Percentiles rank a stretch among this genome's conserved stretches.
Conservation (phyloP, 1,284 basidiomycete genomes). For the Agaricales sp. region DNA sequence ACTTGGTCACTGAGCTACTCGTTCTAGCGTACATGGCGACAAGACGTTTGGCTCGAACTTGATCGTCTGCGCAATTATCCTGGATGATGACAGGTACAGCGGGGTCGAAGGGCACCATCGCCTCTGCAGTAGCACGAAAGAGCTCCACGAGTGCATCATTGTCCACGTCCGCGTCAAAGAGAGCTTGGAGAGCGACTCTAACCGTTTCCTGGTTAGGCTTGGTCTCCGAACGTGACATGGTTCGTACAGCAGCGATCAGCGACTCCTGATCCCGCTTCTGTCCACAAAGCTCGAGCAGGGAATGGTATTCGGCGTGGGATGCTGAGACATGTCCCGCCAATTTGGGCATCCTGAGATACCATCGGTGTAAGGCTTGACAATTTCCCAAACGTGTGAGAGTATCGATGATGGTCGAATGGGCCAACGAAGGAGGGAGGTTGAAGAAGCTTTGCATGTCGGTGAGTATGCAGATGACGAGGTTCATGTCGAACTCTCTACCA, state of each 20-base stretch:
- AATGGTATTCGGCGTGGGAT: constrained; percentile 42
- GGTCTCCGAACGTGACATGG: constrained; percentile 34
- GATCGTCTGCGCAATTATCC: not conserved
- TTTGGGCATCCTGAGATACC: constrained; percentile 38
- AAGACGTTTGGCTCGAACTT: not conserved
- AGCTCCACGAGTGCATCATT: constrained; percentile 23
- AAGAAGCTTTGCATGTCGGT: constrained; percentile 33
- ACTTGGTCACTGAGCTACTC: not conserved
- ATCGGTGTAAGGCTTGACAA: constrained; percentile 29
- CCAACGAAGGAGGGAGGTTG: constrained; percentile 27
- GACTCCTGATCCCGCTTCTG: constrained; percentile 24
- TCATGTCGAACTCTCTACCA: constrained; percentile 35
- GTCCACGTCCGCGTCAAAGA: constrained; percentile 23
- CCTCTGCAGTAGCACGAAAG: constrained; percentile 30
- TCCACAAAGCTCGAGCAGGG: constrained; percentile 34
- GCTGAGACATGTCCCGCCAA: constrained; percentile 34
- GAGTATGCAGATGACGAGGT: constrained; percentile 38
- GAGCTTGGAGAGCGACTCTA: constrained; percentile 30
- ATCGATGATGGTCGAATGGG: constrained; percentile 35
- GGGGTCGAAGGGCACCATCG: constrained; percentile 20
- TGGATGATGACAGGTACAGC: not conserved
- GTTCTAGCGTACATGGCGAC: not conserved
- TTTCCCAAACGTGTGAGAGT: constrained; percentile 33
- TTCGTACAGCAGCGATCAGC: constrained; percentile 28
- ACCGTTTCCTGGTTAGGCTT: constrained; percentile 37